A percentile compares a stretch with the other conserved stretches of the same genome.
phyloP scores from a whole-genome alignment of 2,329 filamentous ascomycete species.

The Penicillium rolfsii region DNA sequence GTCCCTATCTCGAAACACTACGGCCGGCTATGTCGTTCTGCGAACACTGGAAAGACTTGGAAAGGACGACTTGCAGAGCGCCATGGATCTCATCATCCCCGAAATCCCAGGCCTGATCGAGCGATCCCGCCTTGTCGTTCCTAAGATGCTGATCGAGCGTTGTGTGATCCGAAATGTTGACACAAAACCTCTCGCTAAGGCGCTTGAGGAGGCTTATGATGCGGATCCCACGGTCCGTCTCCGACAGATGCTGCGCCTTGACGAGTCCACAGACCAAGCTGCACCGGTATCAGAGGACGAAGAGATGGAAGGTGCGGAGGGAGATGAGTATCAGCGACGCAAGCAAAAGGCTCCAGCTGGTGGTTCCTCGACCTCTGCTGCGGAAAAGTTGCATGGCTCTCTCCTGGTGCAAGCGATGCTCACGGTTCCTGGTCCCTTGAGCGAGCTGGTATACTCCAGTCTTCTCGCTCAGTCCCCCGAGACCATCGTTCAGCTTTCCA shows the following conservation, averaged over 20 bases:
- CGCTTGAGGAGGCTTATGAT: slow-evolving; percentile 62
- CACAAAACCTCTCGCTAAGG: slow-evolving; percentile 57
- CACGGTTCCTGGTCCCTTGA: slow-evolving; percentile 68
- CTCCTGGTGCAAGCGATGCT: slow-evolving; percentile 82
- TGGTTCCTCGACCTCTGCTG: slow-evolving; percentile 40
- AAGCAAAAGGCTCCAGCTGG: slow-evolving; percentile 16
- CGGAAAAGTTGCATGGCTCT: slow-evolving; percentile 74
- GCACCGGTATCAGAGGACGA: slow-evolving; percentile 41
- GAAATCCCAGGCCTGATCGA: slow-evolving; percentile 74
- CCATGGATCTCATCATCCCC: slow-evolving; percentile 71
- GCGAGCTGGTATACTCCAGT: slow-evolving; percentile 73
- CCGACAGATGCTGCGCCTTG: slow-evolving; percentile 63
- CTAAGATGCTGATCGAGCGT: slow-evolving; percentile 81
- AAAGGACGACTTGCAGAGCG: slow-evolving; percentile 79
- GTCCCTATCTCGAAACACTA: slow-evolving; percentile 82
- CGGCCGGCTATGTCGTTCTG: slow-evolving; percentile 84
- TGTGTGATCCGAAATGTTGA: slow-evolving; percentile 70
- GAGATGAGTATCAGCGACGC: slow-evolving; percentile 45
- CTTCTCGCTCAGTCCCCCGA: slow-evolving; percentile 62
- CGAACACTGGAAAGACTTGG: slow-evolving; percentile 79
- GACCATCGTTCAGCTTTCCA: slow-evolving; percentile 67
- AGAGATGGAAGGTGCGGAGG: slow-evolving; percentile 52
- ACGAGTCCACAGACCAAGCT: slow-evolving; percentile 15
- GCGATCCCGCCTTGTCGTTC: slow-evolving; percentile 74
- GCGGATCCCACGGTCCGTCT: slow-evolving; percentile 57